Base-by-base conservation (phyloP, 345 rosid genomes). In the Acer campestre region DNA sequence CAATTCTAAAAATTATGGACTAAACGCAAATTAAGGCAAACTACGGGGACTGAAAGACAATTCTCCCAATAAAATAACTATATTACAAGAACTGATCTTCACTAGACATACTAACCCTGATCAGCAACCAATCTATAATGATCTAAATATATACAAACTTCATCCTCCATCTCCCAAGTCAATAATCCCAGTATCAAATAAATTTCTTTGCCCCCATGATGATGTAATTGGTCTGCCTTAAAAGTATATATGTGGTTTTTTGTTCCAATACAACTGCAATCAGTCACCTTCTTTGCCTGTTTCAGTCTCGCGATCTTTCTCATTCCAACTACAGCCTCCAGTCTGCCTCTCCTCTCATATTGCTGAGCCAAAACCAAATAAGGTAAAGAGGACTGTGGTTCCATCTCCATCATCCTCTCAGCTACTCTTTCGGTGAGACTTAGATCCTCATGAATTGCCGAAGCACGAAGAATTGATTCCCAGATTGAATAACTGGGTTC, bases 321-420 rank as follows among this genome's bases (percentile, higher is more conserved):
- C 55, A 91, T 71, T 74, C 82, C 83, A 65, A 89, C 88, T 70
- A 90, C 69, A 27, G 80, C 82, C 76, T 91, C 98, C 98, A 96
- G 91, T 55, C 80, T 81, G 48, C 88, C 87, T 78, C 86, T 84
- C 84, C 68, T 86, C 77, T 90, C 91, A 65, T 89, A 94, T 62
- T 80, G 70, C 70, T 80, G 80, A 70, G 81, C 75, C 86, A 94
- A 78, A 71, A 89, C 78, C 16, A 83, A 59, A 78, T 84, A 91
- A 9, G 94, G 86, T 73, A 86, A 63, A 58, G 80, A 66, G 7
- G 91, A 88, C 46, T 76, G 74, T 23, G 89, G 89, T 51, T 86
- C 80, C 46, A 80, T 46, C 9, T 80, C 86, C 65, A 87, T 78
- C 86, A 92, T 84, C 78, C 72, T 83, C 80, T 79, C 78, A 27